A percentile compares a stretch with the other conserved stretches of the same genome.
These are phyloP conservation scores for Casuarina cunninghamiana DNA, from an alignment of 306 rosid genomes.

Conservation along the genomic window DNA sequence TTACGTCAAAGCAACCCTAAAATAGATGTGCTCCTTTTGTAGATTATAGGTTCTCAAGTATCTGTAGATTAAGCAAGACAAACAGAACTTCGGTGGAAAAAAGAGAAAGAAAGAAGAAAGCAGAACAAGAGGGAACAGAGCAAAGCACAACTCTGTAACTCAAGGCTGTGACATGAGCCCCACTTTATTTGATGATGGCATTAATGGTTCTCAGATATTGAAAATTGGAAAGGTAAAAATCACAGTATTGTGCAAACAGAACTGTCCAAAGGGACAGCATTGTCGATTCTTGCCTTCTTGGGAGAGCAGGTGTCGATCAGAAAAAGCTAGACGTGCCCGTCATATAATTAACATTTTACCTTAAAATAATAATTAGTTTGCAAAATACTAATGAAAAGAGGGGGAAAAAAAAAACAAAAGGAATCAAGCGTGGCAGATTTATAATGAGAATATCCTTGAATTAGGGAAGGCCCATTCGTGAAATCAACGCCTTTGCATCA, in stretches of 20 bases:
- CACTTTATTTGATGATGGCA: not conserved
- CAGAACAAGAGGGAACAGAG: not conserved
- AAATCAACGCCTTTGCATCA: slow-evolving; percentile 56
- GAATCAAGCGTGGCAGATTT: slow-evolving; percentile 72
- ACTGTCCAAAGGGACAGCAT: slow-evolving; percentile 45
- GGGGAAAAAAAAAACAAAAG: slow-evolving; percentile 32
- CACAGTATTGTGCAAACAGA: slow-evolving; percentile 29
- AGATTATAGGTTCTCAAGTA: slow-evolving; percentile 41
- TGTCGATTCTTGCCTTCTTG: slow-evolving; percentile 38
- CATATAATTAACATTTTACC: slow-evolving; percentile 53
- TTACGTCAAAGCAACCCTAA: not conserved
- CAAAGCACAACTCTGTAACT: not conserved
- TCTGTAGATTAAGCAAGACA: slow-evolving; percentile 22
- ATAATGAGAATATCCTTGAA: slow-evolving; percentile 82
- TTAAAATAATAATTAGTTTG: slow-evolving; percentile 43
- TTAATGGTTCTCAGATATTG: not conserved
- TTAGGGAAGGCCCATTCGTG: slow-evolving; percentile 69
- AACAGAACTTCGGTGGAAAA: slow-evolving; percentile 8
- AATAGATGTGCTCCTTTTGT: slow-evolving; percentile 12
- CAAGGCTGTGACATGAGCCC: not conserved
- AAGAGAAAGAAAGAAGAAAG: too few relatives aligned
- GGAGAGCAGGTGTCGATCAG: slow-evolving; percentile 38
- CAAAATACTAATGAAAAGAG: slow-evolving; percentile 24
- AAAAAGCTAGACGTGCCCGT: slow-evolving; percentile 58
- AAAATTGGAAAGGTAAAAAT: slow-evolving; percentile 14